These are phyloP conservation scores for Nigrospora osmanthi DNA, from an alignment of 2,329 filamentous ascomycete species.

Conservation along the genomic window DNA sequence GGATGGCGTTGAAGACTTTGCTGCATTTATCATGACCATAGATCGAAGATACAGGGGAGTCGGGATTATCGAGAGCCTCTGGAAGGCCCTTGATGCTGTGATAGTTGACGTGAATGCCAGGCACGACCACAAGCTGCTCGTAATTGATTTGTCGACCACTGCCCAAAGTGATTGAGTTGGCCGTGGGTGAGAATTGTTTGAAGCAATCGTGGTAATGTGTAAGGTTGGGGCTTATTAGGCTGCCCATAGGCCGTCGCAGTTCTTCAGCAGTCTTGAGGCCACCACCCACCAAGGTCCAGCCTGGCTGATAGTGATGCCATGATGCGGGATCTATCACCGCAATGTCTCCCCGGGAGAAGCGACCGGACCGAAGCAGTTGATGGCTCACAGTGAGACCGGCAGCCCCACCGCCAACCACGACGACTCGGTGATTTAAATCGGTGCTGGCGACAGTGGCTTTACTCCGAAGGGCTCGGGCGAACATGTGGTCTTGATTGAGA, in stretches of 20 bases:
- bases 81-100: slow-evolving; percentile 23
- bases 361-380: slow-evolving; percentile 44
- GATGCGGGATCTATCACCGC: slow-evolving; percentile 26
- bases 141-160: slow-evolving; percentile 27
- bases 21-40: slow-evolving; percentile 25
- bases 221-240: slow-evolving; percentile 22
- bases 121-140: slow-evolving; percentile 27
- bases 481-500: no score
- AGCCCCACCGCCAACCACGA: slow-evolving; percentile 59
- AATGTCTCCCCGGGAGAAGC: slow-evolving; percentile 22
- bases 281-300: slow-evolving; percentile 29
- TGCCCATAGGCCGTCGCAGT: slow-evolving; percentile 18
- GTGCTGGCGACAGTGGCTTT: slow-evolving; percentile 21
- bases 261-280: slow-evolving; percentile 20
- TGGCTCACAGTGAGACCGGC: slow-evolving; percentile 60
- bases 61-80: slow-evolving; percentile 22
- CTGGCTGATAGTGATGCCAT: slow-evolving; percentile 27
- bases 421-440: slow-evolving; percentile 50
- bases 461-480: no score
- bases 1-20: slow-evolving; percentile 25
- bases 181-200: slow-evolving; percentile 23
- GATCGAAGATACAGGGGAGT: slow-evolving; percentile 26
- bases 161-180: slow-evolving; percentile 25
- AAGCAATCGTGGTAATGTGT: slow-evolving; percentile 25
- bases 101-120: slow-evolving; percentile 27